Evolutionary conservation across 768 basidiomycete species (phyloP), one percentile per base, ranked within the genome.

Genomic region (Leucosporidium yakuticum): DNA sequence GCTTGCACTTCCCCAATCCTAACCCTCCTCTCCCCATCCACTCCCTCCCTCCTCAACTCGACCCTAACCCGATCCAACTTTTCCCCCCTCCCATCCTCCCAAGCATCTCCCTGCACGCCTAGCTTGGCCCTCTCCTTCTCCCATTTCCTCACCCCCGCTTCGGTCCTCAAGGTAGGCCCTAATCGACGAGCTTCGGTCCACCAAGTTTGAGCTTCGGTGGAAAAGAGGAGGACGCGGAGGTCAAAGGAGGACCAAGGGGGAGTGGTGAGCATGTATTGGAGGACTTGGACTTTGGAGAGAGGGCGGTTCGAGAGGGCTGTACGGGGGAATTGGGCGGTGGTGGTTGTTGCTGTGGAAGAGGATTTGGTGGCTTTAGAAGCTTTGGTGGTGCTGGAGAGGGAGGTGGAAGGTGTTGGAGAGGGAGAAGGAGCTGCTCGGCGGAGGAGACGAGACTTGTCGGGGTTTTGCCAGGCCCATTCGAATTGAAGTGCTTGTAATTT

Each of bases 391-490:
- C 31, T 20, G 3, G 60, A 7, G 39, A 27, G 2, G 23, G n/a
- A 15, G 36, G 47, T 27, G 63, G 68, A 23, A 64, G 34, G 44
- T 32, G 25, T 8, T 8, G 39, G 39, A 44, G 39, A 15, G 34
- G 12, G 34, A 7, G 17, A 20, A 19, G 49, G 19, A 2, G 50
- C 23, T 51, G 50, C 25, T 6, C 61, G 50, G 62, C 60, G 67
- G 21, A 81, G 74, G 70, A 79, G 78, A 4, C 80, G 71, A 4
- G 79, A 78, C 0, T 77, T 63, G 67, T 80, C 77, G 20, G 81
- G 80, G 64, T 80, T 80, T 62, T 81, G 80, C 81, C 81, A 82
- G 27, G 80, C 80, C 80, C 80, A 81, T 66, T 81, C 80, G 68
- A 81, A 81, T 77, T 80, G 81, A 4, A 81, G 75, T 7, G 81